Evolutionary conservation across 148 eudicot genomes (phyloP), one percentile per base, ranked within the genome.

Genomic region (Suaeda aralocaspica): DNA sequence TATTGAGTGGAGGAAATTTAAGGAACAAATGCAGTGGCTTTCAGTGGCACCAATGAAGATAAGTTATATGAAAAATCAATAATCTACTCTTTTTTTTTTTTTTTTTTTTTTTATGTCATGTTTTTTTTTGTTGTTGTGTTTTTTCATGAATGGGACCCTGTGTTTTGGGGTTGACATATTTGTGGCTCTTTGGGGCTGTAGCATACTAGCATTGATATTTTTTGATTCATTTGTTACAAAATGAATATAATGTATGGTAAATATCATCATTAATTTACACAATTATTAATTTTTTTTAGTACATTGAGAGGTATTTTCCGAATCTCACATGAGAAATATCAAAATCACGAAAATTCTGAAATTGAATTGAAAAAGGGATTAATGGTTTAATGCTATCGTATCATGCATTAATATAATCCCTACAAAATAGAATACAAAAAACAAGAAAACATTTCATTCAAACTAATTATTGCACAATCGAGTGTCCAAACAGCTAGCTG

Each of bases 1-100:
- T 65, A 68, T 82, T 89, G 85, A 69, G 87, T 91, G 91, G 87
- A 82, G 82, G 94, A 90, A 76, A 87, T 82, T 84, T 51, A 44
- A 63, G 56, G 73, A 74, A 68, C 75, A 52, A 80, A 86, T 76
- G 82, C 73, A 77, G 77, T 80, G 87, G 90, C 74, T 72, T 73
- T 10, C 73, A 77, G 77, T 80, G 87, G 90, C 74, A 74, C 75
- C 14, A 60, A 79, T 80, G 81, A 79, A 86, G 97, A 92, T 92
- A 92, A 92, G 87, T 56, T 67, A 21, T 67, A 21, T 61, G 34
- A 25, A 68, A 75, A 74, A 74, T 57, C 62, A 25, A n/a, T n/a
- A n/a, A n/a, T n/a, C n/a, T n/a, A n/a, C n/a, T n/a, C 49, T 18
- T 19, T 14, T 26, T 25, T 46, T 70, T 45, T 63, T 64, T 31